phyloP scores from a whole-genome alignment of 2,329 filamentous ascomycete genomes.

The Paecilomyces fulvus region DNA sequence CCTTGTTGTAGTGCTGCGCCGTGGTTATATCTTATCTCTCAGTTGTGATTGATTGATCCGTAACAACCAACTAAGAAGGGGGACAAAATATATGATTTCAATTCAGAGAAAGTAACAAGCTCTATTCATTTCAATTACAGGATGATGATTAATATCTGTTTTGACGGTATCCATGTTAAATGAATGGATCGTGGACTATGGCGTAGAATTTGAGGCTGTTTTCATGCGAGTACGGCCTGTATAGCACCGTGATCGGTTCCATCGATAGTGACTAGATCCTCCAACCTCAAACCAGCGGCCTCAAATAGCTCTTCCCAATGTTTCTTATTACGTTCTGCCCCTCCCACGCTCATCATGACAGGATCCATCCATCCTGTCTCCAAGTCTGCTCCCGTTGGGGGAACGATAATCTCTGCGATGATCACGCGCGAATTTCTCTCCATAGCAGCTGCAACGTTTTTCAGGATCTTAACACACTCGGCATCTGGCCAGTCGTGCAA shows the following conservation, averaged over 20 bases:
- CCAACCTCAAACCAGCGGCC: constrained; percentile 8
- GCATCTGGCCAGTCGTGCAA: constrained; percentile 5
- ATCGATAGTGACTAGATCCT: no score
- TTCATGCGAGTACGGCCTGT: background rate
- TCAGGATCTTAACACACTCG: constrained; percentile 10
- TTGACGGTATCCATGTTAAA: no score
- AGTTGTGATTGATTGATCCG: no score
- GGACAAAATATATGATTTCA: no score
- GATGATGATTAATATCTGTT: no score
- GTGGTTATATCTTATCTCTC: no score
- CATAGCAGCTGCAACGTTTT: constrained; percentile 11
- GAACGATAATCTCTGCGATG: constrained; percentile 16
- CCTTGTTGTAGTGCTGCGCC: no score
- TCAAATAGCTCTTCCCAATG: constrained; percentile 12
- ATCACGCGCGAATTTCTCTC: constrained; percentile 9
- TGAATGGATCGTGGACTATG: no score
- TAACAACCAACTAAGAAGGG: no score
- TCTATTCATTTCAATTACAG: no score
- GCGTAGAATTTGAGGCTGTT: background rate
- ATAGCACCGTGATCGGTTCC: background rate
- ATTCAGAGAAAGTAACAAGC: no score
- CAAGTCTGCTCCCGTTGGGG: constrained; percentile 8
- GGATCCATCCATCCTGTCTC: constrained; percentile 12
- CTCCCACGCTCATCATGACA: constrained; percentile 13
- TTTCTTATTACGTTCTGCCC: constrained; percentile 12